Evolutionary conservation across 2,329 filamentous ascomycete genomes (phyloP).

Genomic region (Periconia sp.): DNA sequence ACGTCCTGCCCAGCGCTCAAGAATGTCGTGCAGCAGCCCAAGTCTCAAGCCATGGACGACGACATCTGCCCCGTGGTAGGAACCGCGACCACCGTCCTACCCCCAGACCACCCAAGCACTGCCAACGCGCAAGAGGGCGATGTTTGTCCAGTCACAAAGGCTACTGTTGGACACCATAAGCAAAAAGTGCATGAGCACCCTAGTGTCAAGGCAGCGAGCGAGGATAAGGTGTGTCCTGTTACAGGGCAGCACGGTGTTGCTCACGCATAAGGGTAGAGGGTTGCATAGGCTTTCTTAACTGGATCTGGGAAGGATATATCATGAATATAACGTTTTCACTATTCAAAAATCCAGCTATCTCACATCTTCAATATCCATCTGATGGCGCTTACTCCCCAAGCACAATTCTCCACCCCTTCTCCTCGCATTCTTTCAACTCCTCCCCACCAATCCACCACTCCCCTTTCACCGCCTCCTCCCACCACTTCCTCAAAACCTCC

Average conservation of each 20-base stretch:
- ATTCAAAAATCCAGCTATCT: neutral
- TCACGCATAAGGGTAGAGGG: slow-evolving; percentile 7
- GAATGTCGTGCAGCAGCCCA: slow-evolving; percentile 38
- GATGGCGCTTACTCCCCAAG: neutral
- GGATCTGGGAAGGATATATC: neutral
- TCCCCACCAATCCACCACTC: slow-evolving; percentile 11
- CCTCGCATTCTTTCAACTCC: slow-evolving; percentile 10
- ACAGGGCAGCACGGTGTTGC: slow-evolving; percentile 36
- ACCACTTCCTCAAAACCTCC: slow-evolving; percentile 15
- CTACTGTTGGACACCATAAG: slow-evolving; percentile 47
- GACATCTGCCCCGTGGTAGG: slow-evolving; percentile 49
- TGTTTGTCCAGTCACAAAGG: slow-evolving; percentile 49
- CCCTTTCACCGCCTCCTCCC: slow-evolving; percentile 11
- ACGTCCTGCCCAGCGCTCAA: slow-evolving; percentile 47
- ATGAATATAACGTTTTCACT: neutral
- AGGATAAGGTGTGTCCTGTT: slow-evolving; percentile 46
- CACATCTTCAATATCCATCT: neutral
- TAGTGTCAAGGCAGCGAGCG: slow-evolving; percentile 39
- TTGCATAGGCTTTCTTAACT: neutral
- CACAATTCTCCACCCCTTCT: slow-evolving; percentile 9
- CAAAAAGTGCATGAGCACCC: slow-evolving; percentile 46
- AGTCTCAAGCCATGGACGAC: slow-evolving; percentile 44
- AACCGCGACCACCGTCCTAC: slow-evolving; percentile 45
- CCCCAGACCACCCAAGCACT: slow-evolving; percentile 46
- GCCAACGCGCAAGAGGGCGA: slow-evolving; percentile 41